phyloP scores from a whole-genome alignment of 1,139 yeast species.

The Candida sanyaensis region DNA sequence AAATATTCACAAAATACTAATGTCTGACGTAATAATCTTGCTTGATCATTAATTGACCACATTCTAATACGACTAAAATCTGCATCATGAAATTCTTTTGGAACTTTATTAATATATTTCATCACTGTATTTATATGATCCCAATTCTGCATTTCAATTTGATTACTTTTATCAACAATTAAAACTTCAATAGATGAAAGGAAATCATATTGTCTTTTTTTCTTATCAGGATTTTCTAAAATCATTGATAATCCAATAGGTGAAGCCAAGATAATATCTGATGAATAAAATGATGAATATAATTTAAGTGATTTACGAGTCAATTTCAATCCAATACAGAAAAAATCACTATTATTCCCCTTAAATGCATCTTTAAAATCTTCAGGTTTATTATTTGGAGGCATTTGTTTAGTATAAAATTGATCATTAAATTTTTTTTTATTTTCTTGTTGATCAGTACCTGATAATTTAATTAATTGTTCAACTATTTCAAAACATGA shows the following conservation, averaged over 20 bases:
- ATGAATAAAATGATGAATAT: constrained; percentile 79
- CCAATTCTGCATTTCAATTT: constrained; percentile 93
- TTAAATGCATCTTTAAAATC: constrained; percentile 79
- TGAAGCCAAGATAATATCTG: constrained; percentile 88
- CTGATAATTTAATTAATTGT: constrained; percentile 61
- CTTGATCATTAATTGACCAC: constrained; percentile 90
- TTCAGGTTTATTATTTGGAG: constrained; percentile 67
- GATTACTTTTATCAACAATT: constrained; percentile 81
- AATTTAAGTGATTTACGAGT: constrained; percentile 85
- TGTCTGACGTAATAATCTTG: constrained; percentile 74
- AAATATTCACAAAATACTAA: constrained; percentile 69
- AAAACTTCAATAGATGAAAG: constrained; percentile 84
- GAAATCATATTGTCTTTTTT: constrained; percentile 66
- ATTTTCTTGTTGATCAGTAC: constrained; percentile 77
- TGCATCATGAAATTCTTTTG: constrained; percentile 75
- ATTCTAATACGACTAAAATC: constrained; percentile 90
- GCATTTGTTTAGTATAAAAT: constrained; percentile 58
- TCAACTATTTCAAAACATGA: constrained; percentile 73
- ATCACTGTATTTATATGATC: constrained; percentile 75
- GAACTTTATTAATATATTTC: constrained; percentile 73
- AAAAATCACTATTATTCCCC: constrained; percentile 92
- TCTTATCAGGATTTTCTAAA: constrained; percentile 63
- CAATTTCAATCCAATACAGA: constrained; percentile 84
- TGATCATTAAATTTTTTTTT: constrained; percentile 72
- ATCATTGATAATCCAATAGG: constrained; percentile 89